Base-by-base conservation (phyloP, 371 early-diverging fungal species). In the Capillidium rhysosporum region DNA sequence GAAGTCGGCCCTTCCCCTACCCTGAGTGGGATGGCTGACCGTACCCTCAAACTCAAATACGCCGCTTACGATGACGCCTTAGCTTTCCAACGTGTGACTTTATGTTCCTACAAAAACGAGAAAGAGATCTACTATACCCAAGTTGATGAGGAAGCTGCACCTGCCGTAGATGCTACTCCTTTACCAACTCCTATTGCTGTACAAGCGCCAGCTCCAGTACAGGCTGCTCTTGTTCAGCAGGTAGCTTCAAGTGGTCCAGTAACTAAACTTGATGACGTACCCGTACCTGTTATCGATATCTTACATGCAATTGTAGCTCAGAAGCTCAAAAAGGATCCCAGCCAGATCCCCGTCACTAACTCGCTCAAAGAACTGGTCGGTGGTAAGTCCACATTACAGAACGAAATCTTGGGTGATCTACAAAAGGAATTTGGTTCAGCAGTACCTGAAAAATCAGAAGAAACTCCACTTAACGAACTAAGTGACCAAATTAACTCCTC, bases 311-410 rank as follows among this genome's bases (percentile, higher is more conserved):
- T 92, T 52, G 79, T 95, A 63, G 89, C 92, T 25, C 89, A 90
- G 59, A 95, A 93, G 69, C 73, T 89, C 53, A 90, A 89, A 73
- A 87, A 88, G 64, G 63, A 83, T 2, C 61, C 85, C 7, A 69
- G 68, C 21, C 87, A 89, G 46, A 68, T 93, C 25, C 74, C 85
- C 14, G 64, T 77, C 34, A 64, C 71, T 57, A 85, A 86, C 69
- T 76, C 86, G 28, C 84, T 95, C 67, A 89, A 88, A 71, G 94
- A 93, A 54, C 76, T 95, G 47, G 88, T 88, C 23, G 91, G 89
- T 47, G 94, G 95, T 60, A 92, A 92, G 67, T 86, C 87, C 7
- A 95, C 95, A 24, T 75, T 95, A 54, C 95, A 92, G 64, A 94
- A 93, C 68, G 94, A 94, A 66, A 92, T 94, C 49, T 72, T 94